Base-by-base conservation (phyloP, 139 green algal genomes). In the Coelastrella sp. region DNA sequence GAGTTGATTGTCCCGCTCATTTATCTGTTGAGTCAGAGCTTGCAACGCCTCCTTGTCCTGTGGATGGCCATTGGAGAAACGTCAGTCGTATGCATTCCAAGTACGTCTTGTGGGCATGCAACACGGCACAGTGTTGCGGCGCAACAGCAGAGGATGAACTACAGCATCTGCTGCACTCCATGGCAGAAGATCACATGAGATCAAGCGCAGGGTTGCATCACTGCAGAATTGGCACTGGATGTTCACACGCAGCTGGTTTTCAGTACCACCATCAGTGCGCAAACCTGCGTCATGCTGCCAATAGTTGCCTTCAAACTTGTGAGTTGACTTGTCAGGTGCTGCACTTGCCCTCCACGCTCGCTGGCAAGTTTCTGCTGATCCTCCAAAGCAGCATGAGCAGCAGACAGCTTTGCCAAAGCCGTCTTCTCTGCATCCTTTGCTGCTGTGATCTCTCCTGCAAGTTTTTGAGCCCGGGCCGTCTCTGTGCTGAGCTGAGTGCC, bases 321-420 rank as follows among this genome's bases (percentile, higher is more conserved):
- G 27, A 79, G 9, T 45, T 79, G 71, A 15, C 25, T 37, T n/a
- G 43, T 19, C 43, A 79, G 74, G 2, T 63, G 48, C 34, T 81
- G 23, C 34, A 81, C 34, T 23, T 84, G 59, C 3, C 40, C 32
- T 2, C 38, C 77, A 4, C 60, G 25, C 6, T 48, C 13, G 9
- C 37, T 45, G 11, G 60, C 64, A n/a, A 67, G 9, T 60, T 69
- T 45, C 57, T 76, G 62, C 34, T 76, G 37, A 41, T 35, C 77
- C 27, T 73, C 45, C 23, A 84, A 60, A 27, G 59, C 77, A 21
- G 51, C 23, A 21, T 77, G 32, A 5, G 79, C 79, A 50, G 79
- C 79, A 37, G 63, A 37, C 8, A 85, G 79, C 79, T 85, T 85
- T 34, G 79, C 79, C 8, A 85, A 48, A 27, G 79, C 64, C 25